These are phyloP conservation scores for Codiaeum variegatum DNA, from an alignment of 441 rosid species.

Conservation along the genomic window DNA sequence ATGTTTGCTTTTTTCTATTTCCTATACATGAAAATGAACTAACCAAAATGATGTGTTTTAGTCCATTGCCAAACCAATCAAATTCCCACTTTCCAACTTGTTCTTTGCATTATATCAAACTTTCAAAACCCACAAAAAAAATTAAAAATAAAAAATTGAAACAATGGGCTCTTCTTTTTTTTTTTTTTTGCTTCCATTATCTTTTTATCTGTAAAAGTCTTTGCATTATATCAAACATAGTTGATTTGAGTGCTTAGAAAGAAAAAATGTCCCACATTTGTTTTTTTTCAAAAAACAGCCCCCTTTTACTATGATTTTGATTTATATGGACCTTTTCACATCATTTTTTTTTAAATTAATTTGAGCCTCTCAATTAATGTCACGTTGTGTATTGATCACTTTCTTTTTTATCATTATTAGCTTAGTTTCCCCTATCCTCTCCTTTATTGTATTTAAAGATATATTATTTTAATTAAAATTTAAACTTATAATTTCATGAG, in stretches of 20 bases:
- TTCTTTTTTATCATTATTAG: neutral
- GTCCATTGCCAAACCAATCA: neutral
- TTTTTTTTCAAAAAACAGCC: neutral
- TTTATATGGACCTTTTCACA: neutral
- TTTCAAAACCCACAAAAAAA: neutral
- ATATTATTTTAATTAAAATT: no score
- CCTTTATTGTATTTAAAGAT: no score
- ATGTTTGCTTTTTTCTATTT: conserved; percentile 20
- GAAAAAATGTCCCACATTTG: neutral
- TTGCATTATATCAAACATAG: neutral
- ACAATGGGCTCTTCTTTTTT: neutral
- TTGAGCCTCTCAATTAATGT: neutral
- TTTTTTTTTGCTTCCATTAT: neutral
- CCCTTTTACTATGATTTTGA: conserved; percentile 3
- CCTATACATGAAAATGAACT: conserved; percentile 8
- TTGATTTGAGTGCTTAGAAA: conserved; percentile 7
- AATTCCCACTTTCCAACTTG: conserved; percentile 16
- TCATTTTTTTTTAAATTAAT: neutral
- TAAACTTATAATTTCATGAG: no score
- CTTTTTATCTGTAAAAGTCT: conserved; percentile 5
- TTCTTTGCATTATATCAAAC: conserved; percentile 4
- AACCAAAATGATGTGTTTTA: conserved; percentile 13
- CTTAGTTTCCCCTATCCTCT: neutral
- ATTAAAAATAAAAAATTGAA: neutral
- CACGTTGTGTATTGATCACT: neutral